Base-by-base conservation (phyloP, 2,329 filamentous ascomycete genomes). In the Ceratocystis destructans region DNA sequence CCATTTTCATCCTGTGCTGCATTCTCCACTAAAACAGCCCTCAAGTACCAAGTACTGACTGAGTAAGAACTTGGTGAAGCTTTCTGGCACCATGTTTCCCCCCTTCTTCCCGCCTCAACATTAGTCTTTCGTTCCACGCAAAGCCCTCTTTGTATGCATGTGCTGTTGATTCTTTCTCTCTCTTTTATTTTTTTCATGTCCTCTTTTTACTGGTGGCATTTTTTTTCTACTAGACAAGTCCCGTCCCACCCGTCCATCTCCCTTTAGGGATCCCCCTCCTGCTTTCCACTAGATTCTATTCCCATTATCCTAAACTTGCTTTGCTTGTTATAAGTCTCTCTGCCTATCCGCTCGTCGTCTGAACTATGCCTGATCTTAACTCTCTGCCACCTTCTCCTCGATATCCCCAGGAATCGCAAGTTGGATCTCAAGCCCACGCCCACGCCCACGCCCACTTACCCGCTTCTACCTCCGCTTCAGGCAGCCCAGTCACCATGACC, bases 281-380 rank as follows among this genome's bases (percentile, higher is more conserved):
- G 3, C n/a, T 44, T 59, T 59, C 50, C 55, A 44, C 44, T 55
- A 57, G 62, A 31, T 57, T 44, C 50, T 20, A 64, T n/a, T 15
- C 12, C 37, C 4, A 3, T 10, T 15, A 41, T 15, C 12, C 10
- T 41, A 41, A 41, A 41, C 37, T 15, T 12, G 37, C 10, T 15
- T 28, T 48, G 5, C 48, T 25, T 57, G 62, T 48, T 33, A 44
- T 25, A 41, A 41, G 37, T 46, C 41, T 31, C 53, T 17, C 53
- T 17, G 10, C 7, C 22, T 12, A 31, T n/a, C 55, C 55, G 15
- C 28, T 41, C 20, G 62, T 28, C 25, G 15, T 25, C 17, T 61
- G 22, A 48, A 71, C 66, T 63, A 83, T 82, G 80, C 80, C 80
- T 28, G 81, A 83, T 69, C 77, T 83, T 69, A 83, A 84, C 74